Evolutionary conservation across 495 filamentous ascomycete species (phyloP).

Genomic region (Talaromyces trachyspermus): DNA sequence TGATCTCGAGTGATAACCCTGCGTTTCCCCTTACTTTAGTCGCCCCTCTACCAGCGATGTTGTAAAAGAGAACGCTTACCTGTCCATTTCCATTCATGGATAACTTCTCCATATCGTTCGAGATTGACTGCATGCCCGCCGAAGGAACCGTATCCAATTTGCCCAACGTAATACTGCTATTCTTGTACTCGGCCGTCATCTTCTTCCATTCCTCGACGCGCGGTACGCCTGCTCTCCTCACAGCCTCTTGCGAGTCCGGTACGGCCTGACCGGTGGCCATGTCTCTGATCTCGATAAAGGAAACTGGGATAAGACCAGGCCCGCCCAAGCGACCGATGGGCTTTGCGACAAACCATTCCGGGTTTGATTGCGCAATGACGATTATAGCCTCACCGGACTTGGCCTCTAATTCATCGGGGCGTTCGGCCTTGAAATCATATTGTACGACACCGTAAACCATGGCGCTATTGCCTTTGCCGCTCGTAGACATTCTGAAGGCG

Average conservation of each 20-base stretch:
- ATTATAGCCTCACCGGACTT: slow-evolving; percentile 95
- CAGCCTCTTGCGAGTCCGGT: slow-evolving; percentile 74
- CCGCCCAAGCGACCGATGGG: slow-evolving; percentile 92
- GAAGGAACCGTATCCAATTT: slow-evolving; percentile 61
- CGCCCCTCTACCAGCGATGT: not conserved
- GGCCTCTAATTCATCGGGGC: slow-evolving; percentile 91
- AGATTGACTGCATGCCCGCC: slow-evolving; percentile 40
- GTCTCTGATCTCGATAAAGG: slow-evolving; percentile 93
- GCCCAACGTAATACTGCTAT: slow-evolving; percentile 92
- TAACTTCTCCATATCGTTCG: slow-evolving; percentile 73
- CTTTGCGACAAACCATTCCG: slow-evolving; percentile 99
- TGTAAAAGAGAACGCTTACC: slow-evolving; percentile 29
- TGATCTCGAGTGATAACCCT: slow-evolving; percentile 37
- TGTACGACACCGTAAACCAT: slow-evolving; percentile 96
- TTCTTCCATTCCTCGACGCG: slow-evolving; percentile 99
- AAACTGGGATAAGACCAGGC: slow-evolving; percentile 91
- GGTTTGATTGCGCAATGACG: slow-evolving; percentile 97
- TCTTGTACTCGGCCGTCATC: slow-evolving; percentile 98
- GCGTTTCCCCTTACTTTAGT: slow-evolving; percentile 5
- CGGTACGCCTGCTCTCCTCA: slow-evolving; percentile 86
- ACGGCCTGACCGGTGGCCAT: slow-evolving; percentile 83
- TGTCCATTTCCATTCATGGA: slow-evolving; percentile 46
- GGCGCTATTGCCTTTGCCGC: slow-evolving; percentile 60
- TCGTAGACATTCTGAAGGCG: slow-evolving; percentile 38
- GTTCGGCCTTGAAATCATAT: slow-evolving; percentile 94